phyloP scores from a whole-genome alignment of 1,139 yeast genomes.

The Yamadazyma kanchanaburiensis region DNA sequence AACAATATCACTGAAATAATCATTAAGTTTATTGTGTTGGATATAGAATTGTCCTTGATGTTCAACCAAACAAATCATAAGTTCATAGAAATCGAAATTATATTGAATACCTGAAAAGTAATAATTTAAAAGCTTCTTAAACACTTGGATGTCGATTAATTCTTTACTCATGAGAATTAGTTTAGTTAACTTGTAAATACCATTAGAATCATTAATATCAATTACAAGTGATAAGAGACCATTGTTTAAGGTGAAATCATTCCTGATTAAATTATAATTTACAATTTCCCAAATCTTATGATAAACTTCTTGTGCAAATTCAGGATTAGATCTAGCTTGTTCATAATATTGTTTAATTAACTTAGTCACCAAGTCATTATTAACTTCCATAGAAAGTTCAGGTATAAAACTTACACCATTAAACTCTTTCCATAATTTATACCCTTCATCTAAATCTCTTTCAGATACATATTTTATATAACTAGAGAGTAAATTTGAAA shows the following conservation, averaged over 20 bases:
- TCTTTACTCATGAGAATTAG: slow-evolving; percentile 34
- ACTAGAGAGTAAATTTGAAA: slow-evolving; percentile 30
- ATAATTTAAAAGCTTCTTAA: slow-evolving; percentile 31
- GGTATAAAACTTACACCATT: slow-evolving; percentile 34
- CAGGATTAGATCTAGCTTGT: slow-evolving; percentile 11
- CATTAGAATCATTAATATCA: slow-evolving; percentile 34
- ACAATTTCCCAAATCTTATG: slow-evolving; percentile 31
- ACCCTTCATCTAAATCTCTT: slow-evolving; percentile 21
- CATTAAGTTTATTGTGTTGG: slow-evolving; percentile 23
- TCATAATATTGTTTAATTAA: slow-evolving; percentile 20
- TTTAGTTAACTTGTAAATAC: slow-evolving; percentile 36
- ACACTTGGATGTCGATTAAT: slow-evolving; percentile 22
- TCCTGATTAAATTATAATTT: slow-evolving; percentile 34
- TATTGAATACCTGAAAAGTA: slow-evolving; percentile 23
- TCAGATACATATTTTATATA: slow-evolving; percentile 27
- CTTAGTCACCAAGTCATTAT: slow-evolving; percentile 29
- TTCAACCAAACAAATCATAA: slow-evolving; percentile 34
- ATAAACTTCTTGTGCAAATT: slow-evolving; percentile 9
- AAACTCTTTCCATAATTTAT: slow-evolving; percentile 27
- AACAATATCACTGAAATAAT: slow-evolving; percentile 31
- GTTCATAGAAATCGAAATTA: slow-evolving; percentile 28
- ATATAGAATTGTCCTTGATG: slow-evolving; percentile 28
- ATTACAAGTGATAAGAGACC: slow-evolving; percentile 28
- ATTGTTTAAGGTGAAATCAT: slow-evolving; percentile 30
- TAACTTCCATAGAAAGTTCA: slow-evolving; percentile 30